These are phyloP conservation scores for Trichoderma afroharzianum DNA, from an alignment of 2,329 filamentous ascomycete genomes.

Conservation along the genomic window DNA sequence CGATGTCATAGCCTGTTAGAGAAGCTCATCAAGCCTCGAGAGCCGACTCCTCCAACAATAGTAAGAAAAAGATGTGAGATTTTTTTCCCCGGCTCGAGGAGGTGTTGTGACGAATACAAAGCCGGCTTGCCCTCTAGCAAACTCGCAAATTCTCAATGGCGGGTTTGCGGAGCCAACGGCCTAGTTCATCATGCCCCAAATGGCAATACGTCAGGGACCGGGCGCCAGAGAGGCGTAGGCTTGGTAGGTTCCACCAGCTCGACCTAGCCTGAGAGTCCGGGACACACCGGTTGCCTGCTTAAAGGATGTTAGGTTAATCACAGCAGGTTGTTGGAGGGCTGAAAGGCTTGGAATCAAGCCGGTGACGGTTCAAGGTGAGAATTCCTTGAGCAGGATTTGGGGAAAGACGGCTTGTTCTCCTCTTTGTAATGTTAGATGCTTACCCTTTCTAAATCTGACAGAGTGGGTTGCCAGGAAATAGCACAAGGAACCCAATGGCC, in stretches of 20 bases:
- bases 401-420: not conserved
- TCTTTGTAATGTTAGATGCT: not conserved
- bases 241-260: constrained; percentile 14
- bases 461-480: constrained; percentile 4
- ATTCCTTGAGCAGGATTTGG: not conserved
- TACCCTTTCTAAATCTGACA: constrained; percentile 11
- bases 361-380: not conserved
- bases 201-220: constrained; percentile 12
- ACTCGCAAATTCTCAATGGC: constrained; percentile 13
- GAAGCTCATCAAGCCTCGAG: not conserved
- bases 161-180: constrained; percentile 8
- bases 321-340: not conserved
- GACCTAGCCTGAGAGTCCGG: not conserved
- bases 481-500: not conserved
- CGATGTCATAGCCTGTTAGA: not conserved
- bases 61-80: not conserved
- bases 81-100: not conserved
- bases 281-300: not conserved
- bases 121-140: not conserved
- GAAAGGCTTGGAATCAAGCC: not conserved
- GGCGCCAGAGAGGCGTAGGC: constrained; percentile 15
- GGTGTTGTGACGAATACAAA: not conserved
- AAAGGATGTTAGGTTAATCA: not conserved
- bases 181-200: constrained; percentile 14
- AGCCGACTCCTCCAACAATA: not conserved